Percentiles rank a stretch among this genome's conserved stretches.
Evolutionary conservation across 768 basidiomycete species (phyloP).

Genomic region (Strobilomyces echinocephalus): DNA sequence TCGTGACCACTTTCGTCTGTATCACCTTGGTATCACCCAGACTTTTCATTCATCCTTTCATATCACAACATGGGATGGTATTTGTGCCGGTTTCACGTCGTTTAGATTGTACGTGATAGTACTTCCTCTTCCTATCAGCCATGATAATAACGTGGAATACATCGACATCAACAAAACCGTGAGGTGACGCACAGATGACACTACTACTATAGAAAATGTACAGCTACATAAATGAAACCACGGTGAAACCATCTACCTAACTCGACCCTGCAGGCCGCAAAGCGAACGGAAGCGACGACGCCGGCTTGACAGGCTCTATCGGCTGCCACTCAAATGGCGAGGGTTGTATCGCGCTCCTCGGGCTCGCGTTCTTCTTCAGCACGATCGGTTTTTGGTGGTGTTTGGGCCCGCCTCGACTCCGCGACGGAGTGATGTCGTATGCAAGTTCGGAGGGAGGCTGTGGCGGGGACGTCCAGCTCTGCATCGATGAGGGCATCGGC

Average conservation of each 20-base stretch:
- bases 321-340: slow-evolving; percentile 23
- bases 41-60: no score
- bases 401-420: slow-evolving; percentile 23
- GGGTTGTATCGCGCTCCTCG: not conserved
- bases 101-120: no score
- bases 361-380: slow-evolving; percentile 24
- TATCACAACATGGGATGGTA: no score
- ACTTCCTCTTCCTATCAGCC: no score
- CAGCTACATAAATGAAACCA: not conserved
- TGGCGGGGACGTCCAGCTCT: slow-evolving; percentile 22
- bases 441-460: slow-evolving; percentile 10
- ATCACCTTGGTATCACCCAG: no score
- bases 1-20: no score
- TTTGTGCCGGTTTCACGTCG: no score
- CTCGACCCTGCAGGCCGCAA: slow-evolving; percentile 16
- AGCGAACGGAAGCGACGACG: slow-evolving; percentile 23
- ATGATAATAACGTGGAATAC: no score
- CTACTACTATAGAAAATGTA: not conserved
- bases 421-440: slow-evolving; percentile 19
- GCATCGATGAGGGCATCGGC: slow-evolving; percentile 18
- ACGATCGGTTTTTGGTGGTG: slow-evolving; percentile 34
- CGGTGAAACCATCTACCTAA: slow-evolving; percentile 1
- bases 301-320: slow-evolving; percentile 21
- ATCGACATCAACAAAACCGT: no score
- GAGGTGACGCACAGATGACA: no score